Base-by-base conservation (phyloP, 208 protist species). In the Leishmania major region DNA sequence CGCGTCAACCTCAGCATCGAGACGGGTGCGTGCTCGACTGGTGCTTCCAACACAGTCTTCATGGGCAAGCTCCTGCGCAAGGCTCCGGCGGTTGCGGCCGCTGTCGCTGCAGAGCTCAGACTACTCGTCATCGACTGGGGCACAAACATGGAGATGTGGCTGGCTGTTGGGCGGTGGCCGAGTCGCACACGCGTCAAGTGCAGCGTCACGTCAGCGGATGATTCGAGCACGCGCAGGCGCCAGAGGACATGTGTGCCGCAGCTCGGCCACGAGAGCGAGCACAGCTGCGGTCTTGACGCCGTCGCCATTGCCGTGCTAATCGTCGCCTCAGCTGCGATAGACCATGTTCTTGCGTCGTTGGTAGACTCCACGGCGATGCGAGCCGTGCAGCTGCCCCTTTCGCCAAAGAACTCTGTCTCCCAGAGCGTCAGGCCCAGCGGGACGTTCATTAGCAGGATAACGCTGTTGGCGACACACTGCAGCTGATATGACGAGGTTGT, bases 291-390 rank as follows among this genome's bases (percentile, higher is more conserved):
- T 43, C 40, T 74, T 15, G 64, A 47, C n/a, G n/a, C 37, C 5
- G n/a, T 72, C 37, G 60, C 67, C n/a, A 35, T 25, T 66, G 28
- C 25, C 17, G 60, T 69, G 74, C 57, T 78, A 70, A 83, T 76
- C 43, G 73, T 77, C 73, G 35, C 49, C n/a, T 82, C 64, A 19
- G 78, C 78, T 17, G 81, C 86, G 19, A 67, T 81, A 59, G 49
- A 69, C 86, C 86, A 89, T 45, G 80, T 25, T 47, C 43, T 82
- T 7, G 67, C 62, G 49, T 89, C 84, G 43, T 87, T 85, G 84
- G 88, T 94, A 79, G 77, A 92, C 77, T 96, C 82, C 72, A 86
- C 67, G 47, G 78, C 78, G 35, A 86, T 64, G 31, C 67, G 62
- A 15, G 43, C 78, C 2, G 67, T 80, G 69, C 83, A 82, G 64